These are phyloP conservation scores for Phytopythium helicoides DNA, from an alignment of 352 stramenopile species.

Conservation along the genomic window DNA sequence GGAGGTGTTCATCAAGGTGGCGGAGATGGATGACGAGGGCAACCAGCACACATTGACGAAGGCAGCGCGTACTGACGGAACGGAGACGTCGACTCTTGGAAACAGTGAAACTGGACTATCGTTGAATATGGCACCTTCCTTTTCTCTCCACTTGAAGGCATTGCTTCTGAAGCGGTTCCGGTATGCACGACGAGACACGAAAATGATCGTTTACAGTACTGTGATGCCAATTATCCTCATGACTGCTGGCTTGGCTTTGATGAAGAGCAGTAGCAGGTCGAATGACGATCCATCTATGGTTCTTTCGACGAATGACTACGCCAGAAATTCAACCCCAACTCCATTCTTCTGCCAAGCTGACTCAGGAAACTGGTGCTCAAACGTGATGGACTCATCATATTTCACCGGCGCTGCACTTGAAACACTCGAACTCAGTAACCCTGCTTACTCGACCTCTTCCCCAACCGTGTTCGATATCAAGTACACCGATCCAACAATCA, in stretches of 20 bases:
- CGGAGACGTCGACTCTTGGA: too few species aligned
- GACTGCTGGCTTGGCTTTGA: too few species aligned
- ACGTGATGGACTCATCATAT: too few species aligned
- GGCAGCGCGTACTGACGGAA: too few species aligned
- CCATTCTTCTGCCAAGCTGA: too few species aligned
- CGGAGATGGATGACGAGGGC: constrained; percentile 30
- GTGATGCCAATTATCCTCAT: constrained; percentile 53
- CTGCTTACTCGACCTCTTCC: constrained; percentile 34
- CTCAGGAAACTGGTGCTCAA: too few species aligned
- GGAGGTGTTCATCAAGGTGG: constrained; percentile 81
- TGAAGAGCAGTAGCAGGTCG: too few species aligned
- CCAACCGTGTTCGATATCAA: constrained; percentile 53
- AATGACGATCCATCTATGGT: constrained; percentile 38
- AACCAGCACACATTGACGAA: constrained; percentile 41
- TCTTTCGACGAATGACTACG: constrained; percentile 21
- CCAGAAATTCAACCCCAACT: too few species aligned
- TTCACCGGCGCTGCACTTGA: constrained; percentile 33
- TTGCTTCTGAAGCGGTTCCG: constrained; percentile 62
- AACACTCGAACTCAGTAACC: constrained; percentile 15
- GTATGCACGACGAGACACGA: constrained; percentile 53
- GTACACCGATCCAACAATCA: constrained; percentile 47
- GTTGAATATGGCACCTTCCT: too few species aligned
- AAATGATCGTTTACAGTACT: constrained; percentile 56
- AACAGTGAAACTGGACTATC: too few species aligned
- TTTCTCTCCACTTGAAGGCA: constrained; percentile 37